These are phyloP conservation scores for Fusarium sp. DNA, from an alignment of 2,329 filamentous ascomycete genomes.

Conservation along the genomic window DNA sequence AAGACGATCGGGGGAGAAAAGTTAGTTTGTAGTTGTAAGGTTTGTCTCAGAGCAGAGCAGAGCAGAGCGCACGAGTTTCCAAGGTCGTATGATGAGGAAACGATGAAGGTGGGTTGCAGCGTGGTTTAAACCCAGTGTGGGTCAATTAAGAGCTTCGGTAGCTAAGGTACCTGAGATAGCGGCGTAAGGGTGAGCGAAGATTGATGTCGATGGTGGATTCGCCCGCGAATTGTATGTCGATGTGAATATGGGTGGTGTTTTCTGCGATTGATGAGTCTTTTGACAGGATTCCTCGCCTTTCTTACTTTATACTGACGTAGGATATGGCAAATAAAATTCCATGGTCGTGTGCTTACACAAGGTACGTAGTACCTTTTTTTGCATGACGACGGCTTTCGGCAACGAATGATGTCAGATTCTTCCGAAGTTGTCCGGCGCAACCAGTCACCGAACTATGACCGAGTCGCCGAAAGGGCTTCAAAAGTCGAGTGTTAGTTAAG, in stretches of 20 bases:
- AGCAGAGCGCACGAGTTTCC: slow-evolving; percentile 15
- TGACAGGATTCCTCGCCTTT: not conserved
- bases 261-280: slow-evolving; percentile 17
- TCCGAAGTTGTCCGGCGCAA: slow-evolving; percentile 43
- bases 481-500: slow-evolving; percentile 4
- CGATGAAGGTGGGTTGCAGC: slow-evolving; percentile 38
- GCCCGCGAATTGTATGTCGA: not conserved
- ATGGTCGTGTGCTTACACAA: slow-evolving; percentile 4
- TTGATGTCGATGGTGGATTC: slow-evolving; percentile 1
- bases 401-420: slow-evolving; percentile 47
- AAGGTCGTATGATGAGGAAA: slow-evolving; percentile 41
- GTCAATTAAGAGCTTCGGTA: slow-evolving; percentile 26
- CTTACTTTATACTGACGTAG: slow-evolving; percentile 13
- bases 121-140: slow-evolving; percentile 43
- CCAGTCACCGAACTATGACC: slow-evolving; percentile 53
- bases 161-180: slow-evolving; percentile 10
- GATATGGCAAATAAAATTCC: slow-evolving; percentile 14
- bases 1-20: slow-evolving; percentile 6
- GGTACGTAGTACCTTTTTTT: slow-evolving; percentile 34
- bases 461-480: slow-evolving; percentile 32
- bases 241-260: not conserved
- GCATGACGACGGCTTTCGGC: slow-evolving; percentile 27
- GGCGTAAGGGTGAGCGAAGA: slow-evolving; percentile 14
- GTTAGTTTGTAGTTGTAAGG: slow-evolving; percentile 12
- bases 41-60: slow-evolving; percentile 10